Evolutionary conservation across 805 yeast genomes (phyloP), one percentile per base, ranked within the genome.

Genomic region (Lipomyces chichibuensis): DNA sequence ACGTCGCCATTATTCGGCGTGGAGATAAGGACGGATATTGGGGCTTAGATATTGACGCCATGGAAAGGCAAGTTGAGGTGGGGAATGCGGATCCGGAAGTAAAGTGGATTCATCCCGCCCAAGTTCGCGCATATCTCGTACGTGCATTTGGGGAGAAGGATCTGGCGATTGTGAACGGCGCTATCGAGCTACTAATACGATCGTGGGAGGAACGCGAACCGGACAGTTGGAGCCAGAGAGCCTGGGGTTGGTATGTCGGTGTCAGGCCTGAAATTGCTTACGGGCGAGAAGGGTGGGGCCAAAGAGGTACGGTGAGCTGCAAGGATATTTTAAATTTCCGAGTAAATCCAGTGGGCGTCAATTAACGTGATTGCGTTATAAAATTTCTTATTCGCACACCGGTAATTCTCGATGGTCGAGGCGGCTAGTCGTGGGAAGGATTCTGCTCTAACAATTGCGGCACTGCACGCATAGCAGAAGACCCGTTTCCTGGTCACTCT

Each of bases 251-350:
- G 71, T 68, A 68, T 39, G 39, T 63, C 3, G 46, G 59, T n/a
- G 52, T 51, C 37, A 39, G 71, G 25, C 71, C 71, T 2, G 64
- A 64, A 14, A 63, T 68, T 14, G 59, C 62, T 13, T 23, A 13
- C 51, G 70, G 70, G 8, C 20, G 33, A n/a, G 65, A 63, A 25
- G 71, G 71, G 23, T 68, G 71, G 71, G 71, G 71, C 20, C 71
- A 68, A 60, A 59, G 51, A 37, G 59, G 61, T 6, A 6, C 25
- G 14, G 54, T 67, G 25, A n/a, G 25, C n/a, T 62, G 70, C 32
- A 29, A 33, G 20, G 55, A 56, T n/a, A 66, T 67, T 27, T 49
- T 67, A 55, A 60, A 23, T 17, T n/a, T 6, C 49, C 20, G 49
- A 43, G 49, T 43, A 43, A 43, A 17, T 17, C 8, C 49, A 17